phyloP scores from a whole-genome alignment of 2,329 filamentous ascomycete genomes.

The Aspergillus sp. region DNA sequence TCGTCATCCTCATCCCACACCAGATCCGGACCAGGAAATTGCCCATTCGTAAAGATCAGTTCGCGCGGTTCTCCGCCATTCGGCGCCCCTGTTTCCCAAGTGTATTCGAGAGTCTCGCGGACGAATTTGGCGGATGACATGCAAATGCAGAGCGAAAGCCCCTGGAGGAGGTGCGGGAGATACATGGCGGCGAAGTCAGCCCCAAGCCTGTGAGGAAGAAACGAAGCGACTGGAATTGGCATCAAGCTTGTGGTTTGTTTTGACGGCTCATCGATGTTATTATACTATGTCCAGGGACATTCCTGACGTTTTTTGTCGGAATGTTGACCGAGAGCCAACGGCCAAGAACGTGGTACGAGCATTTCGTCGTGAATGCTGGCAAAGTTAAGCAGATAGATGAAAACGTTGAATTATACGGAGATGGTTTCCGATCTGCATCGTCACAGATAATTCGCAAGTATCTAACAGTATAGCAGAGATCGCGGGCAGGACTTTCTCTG shows the following conservation, averaged over 20 bases:
- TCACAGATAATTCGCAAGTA: no score
- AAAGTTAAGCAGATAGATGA: background rate
- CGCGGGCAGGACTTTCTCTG: no score
- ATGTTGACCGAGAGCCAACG: background rate
- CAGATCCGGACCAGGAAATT: constrained; percentile 39
- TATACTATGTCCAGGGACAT: background rate
- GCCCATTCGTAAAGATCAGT: constrained; percentile 39
- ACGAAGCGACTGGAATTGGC: background rate
- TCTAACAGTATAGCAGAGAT: no score
- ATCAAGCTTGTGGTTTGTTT: background rate
- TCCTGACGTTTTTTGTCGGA: background rate
- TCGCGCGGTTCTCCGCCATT: constrained; percentile 40
- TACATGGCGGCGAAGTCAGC: background rate
- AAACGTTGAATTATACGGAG: no score
- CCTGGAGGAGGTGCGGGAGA: background rate
- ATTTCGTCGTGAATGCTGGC: background rate
- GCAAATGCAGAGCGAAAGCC: background rate
- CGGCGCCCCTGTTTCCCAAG: constrained; percentile 38
- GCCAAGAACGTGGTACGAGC: background rate
- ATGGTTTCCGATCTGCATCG: no score
- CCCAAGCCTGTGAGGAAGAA: background rate
- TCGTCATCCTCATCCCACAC: constrained; percentile 34
- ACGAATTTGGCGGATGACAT: constrained; percentile 5
- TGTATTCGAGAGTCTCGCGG: constrained; percentile 30
- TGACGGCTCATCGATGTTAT: background rate